Percentiles rank a stretch among this genome's conserved stretches.
Evolutionary conservation across 2,329 filamentous ascomycete species (phyloP).

Genomic region (Fusarium miscanthi): DNA sequence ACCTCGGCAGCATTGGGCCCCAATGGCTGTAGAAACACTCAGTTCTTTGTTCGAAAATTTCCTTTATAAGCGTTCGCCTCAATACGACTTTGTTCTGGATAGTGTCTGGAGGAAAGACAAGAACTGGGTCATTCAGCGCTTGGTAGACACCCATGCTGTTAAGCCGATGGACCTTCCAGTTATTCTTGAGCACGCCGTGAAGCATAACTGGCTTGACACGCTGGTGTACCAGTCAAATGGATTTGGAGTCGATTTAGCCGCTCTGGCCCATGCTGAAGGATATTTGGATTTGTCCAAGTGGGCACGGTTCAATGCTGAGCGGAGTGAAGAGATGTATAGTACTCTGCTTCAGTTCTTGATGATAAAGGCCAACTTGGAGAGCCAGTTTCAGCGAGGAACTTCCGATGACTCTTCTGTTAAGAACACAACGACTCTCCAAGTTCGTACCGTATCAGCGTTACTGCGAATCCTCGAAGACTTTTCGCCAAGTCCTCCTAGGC

Average conservation of each 20-base stretch:
- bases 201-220: constrained; percentile 86
- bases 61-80: constrained; percentile 78
- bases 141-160: constrained; percentile 84
- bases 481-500: constrained; percentile 65
- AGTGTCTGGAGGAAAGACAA: constrained; percentile 92
- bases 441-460: constrained; percentile 86
- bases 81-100: constrained; percentile 89
- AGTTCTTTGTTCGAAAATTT: constrained; percentile 86
- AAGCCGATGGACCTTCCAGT: constrained; percentile 65
- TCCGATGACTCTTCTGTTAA: constrained; percentile 68
- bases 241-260: constrained; percentile 88
- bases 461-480: constrained; percentile 83
- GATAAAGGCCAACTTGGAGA: constrained; percentile 86
- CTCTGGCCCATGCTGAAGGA: constrained; percentile 83
- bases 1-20: constrained; percentile 77
- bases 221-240: constrained; percentile 82
- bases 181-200: constrained; percentile 73
- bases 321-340: constrained; percentile 73
- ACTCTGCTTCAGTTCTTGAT: constrained; percentile 83
- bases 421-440: constrained; percentile 79
- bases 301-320: constrained; percentile 77
- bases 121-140: constrained; percentile 83
- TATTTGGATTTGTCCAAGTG: constrained; percentile 85
- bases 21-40: constrained; percentile 78
- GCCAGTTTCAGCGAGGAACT: constrained; percentile 73